phyloP scores from a whole-genome alignment of 2,329 filamentous ascomycete genomes.

The Blastomyces emzantsi region DNA sequence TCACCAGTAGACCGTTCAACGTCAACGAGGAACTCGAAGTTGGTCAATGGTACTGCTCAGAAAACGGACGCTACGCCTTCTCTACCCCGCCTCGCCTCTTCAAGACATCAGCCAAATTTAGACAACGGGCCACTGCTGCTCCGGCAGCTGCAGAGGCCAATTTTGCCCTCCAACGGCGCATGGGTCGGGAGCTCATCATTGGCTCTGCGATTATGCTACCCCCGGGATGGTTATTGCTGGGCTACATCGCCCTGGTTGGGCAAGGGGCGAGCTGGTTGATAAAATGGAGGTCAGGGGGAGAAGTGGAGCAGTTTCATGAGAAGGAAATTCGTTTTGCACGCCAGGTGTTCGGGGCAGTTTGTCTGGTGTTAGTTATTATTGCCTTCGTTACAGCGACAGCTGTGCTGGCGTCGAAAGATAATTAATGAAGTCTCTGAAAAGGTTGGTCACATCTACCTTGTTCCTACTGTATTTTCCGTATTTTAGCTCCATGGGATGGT shows the following conservation, averaged over 20 bases:
- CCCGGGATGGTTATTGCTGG: conserved; percentile 16
- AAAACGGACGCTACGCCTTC: conserved; percentile 15
- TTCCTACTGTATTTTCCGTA: neutral
- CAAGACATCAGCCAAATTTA: neutral
- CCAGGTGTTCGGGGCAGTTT: conserved; percentile 3
- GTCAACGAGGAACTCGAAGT: conserved; percentile 11
- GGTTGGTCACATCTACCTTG: neutral
- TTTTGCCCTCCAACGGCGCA: conserved; percentile 12
- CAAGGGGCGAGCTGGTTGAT: conserved; percentile 11
- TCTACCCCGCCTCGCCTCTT: conserved; percentile 15
- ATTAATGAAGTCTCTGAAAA: neutral
- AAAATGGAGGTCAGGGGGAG: conserved; percentile 12
- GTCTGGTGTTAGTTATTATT: conserved; percentile 12
- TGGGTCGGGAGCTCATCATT: conserved; percentile 15
- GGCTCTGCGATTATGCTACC: conserved; percentile 8
- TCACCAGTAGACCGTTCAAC: neutral
- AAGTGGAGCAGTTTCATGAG: conserved; percentile 14
- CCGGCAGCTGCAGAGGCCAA: neutral
- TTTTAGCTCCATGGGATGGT: no score
- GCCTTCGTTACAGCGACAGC: conserved; percentile 6
- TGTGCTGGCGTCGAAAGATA: neutral
- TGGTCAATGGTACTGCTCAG: conserved; percentile 10
- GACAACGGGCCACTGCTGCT: neutral
- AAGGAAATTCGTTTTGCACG: conserved; percentile 15
- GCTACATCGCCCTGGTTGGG: conserved; percentile 12